phyloP scores from a whole-genome alignment of 1,284 basidiomycete genomes.

The Butyriboletus appendiculatus region DNA sequence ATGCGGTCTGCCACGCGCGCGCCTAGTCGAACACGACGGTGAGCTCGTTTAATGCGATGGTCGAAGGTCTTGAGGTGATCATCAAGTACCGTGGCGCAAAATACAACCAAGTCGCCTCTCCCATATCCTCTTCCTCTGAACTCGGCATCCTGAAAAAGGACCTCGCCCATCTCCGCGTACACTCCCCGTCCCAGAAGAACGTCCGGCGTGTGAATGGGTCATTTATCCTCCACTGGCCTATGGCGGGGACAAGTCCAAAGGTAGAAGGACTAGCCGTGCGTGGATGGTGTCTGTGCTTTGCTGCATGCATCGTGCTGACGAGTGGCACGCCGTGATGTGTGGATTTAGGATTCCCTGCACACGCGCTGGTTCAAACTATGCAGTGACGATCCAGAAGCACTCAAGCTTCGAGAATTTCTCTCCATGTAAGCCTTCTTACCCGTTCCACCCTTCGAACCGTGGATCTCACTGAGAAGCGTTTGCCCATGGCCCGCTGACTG shows the following conservation, averaged over 20 bases:
- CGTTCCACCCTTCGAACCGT: background rate
- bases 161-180: constrained; percentile 28
- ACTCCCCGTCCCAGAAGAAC: constrained; percentile 29
- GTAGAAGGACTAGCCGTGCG: constrained; percentile 9
- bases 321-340: background rate
- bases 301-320: background rate
- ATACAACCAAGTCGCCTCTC: constrained; percentile 11
- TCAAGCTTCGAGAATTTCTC: constrained; percentile 24
- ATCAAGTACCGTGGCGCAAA: constrained; percentile 27
- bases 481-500: background rate
- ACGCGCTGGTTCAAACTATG: constrained; percentile 28
- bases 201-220: constrained; percentile 19
- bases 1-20: background rate
- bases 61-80: constrained; percentile 25
- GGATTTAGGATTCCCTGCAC: constrained; percentile 22
- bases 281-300: background rate
- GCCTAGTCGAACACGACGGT: background rate
- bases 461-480: constrained; percentile 11
- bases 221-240: constrained; percentile 28
- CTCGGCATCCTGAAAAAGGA: constrained; percentile 32
- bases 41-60: constrained; percentile 13
- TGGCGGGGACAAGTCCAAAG: constrained; percentile 9
- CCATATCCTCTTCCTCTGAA: constrained; percentile 17
- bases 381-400: constrained; percentile 24
- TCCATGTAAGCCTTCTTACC: constrained; percentile 24